A percentile compares a stretch with the other conserved stretches of the same genome.
These are phyloP conservation scores for Arabidopsis thaliana DNA, from an alignment of 345 rosid species.

Conservation along the genomic window DNA sequence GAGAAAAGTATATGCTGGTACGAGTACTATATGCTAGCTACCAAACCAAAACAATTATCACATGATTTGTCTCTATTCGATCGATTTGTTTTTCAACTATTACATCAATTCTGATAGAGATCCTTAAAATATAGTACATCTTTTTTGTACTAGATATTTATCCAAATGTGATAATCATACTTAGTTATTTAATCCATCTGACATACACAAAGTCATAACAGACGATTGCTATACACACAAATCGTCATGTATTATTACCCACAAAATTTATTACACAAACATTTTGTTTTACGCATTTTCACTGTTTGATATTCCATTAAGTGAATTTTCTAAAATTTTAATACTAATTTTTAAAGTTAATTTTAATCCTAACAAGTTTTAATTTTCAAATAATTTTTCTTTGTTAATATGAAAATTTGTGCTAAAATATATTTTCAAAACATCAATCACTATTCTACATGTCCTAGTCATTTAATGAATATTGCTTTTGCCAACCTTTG, in stretches of 20 bases:
- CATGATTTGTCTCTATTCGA: slow-evolving; percentile 42
- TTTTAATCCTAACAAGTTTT: too few species aligned
- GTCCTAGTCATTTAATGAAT: background rate
- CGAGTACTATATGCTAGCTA: slow-evolving; percentile 30
- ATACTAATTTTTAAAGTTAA: too few species aligned
- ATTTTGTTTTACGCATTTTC: background rate
- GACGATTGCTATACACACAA: background rate
- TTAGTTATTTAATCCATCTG: background rate
- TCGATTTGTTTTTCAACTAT: slow-evolving; percentile 13
- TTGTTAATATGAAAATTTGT: too few species aligned
- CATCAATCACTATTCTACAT: background rate
- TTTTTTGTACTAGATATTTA: background rate
- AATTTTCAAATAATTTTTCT: too few species aligned
- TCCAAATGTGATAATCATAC: background rate
- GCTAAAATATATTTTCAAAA: too few species aligned
- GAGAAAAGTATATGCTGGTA: slow-evolving; percentile 31
- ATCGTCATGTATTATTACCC: too few species aligned
- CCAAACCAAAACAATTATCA: slow-evolving; percentile 40
- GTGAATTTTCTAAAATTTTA: too few species aligned
- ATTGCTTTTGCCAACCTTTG: background rate
- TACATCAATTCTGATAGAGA: background rate
- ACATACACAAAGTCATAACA: background rate
- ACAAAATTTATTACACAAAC: background rate
- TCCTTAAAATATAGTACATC: background rate
- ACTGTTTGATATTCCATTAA: background rate